These are phyloP conservation scores for Sugiyamaella pinicola DNA, from an alignment of 1,139 yeast species.

Conservation along the genomic window DNA sequence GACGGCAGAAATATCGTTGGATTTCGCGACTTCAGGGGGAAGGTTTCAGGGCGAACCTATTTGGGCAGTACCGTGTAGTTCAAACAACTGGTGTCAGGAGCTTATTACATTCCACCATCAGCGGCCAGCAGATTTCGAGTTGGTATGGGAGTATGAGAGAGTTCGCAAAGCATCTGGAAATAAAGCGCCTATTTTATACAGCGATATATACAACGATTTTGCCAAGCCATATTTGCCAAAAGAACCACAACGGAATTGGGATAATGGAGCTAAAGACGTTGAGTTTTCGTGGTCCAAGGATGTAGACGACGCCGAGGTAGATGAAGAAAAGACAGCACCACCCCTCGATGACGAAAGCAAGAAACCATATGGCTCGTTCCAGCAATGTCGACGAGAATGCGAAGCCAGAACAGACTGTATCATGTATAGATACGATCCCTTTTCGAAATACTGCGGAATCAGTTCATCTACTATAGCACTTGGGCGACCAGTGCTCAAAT, in stretches of 20 bases:
- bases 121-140: constrained; percentile 37
- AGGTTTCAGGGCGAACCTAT: constrained; percentile 32
- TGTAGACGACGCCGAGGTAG: constrained; percentile 21
- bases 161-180: constrained; percentile 29
- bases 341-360: neutral
- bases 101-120: constrained; percentile 40
- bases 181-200: constrained; percentile 30
- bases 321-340: neutral
- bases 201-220: constrained; percentile 40
- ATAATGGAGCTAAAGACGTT: constrained; percentile 37
- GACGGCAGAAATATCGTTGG: constrained; percentile 30
- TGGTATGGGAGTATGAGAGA: constrained; percentile 41
- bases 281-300: constrained; percentile 33
- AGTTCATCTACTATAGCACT: constrained; percentile 34
- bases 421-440: constrained; percentile 40
- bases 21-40: constrained; percentile 27
- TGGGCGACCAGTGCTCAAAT: constrained; percentile 34
- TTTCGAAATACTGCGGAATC: constrained; percentile 37
- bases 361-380: constrained; percentile 31
- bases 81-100: constrained; percentile 41
- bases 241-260: constrained; percentile 35
- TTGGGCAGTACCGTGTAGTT: constrained; percentile 27
- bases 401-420: constrained; percentile 33
- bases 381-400: constrained; percentile 36
- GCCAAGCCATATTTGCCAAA: constrained; percentile 38